Evolutionary conservation across 2,329 filamentous ascomycete genomes (phyloP).

Genomic region (Rugonectria rugulosa): DNA sequence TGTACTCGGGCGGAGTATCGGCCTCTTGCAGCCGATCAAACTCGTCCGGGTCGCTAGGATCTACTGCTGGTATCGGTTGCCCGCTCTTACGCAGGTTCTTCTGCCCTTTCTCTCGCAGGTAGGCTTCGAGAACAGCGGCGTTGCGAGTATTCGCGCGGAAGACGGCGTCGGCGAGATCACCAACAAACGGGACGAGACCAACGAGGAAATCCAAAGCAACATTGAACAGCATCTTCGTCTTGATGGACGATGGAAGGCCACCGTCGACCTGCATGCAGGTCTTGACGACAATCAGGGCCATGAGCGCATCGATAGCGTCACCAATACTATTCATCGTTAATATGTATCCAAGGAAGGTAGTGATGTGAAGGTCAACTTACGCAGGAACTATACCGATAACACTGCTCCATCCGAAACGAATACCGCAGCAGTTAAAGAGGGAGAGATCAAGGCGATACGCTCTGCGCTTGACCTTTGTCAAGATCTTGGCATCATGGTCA

Average conservation of each 20-base stretch:
- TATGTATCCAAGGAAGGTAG: background rate
- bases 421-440: constrained; percentile 81
- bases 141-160: constrained; percentile 82
- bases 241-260: constrained; percentile 69
- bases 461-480: constrained; percentile 84
- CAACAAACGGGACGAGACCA: constrained; percentile 77
- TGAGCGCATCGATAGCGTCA: constrained; percentile 74
- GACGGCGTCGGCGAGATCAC: constrained; percentile 76
- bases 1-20: constrained; percentile 37
- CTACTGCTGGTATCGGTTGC: constrained; percentile 54
- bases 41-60: constrained; percentile 61
- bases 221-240: constrained; percentile 81
- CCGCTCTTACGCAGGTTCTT: constrained; percentile 59
- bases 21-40: constrained; percentile 53
- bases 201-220: constrained; percentile 76
- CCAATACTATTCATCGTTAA: constrained; percentile 63
- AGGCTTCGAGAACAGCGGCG: constrained; percentile 71
- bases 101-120: constrained; percentile 73
- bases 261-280: constrained; percentile 79
- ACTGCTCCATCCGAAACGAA: constrained; percentile 88
- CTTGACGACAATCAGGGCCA: constrained; percentile 78
- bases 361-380: constrained; percentile 59
- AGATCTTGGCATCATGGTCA: constrained; percentile 78
- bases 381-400: constrained; percentile 85
- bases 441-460: constrained; percentile 88